These are phyloP conservation scores for Hyaloscypha hepaticicola DNA, from an alignment of 495 filamentous ascomycete species.

Conservation along the genomic window DNA sequence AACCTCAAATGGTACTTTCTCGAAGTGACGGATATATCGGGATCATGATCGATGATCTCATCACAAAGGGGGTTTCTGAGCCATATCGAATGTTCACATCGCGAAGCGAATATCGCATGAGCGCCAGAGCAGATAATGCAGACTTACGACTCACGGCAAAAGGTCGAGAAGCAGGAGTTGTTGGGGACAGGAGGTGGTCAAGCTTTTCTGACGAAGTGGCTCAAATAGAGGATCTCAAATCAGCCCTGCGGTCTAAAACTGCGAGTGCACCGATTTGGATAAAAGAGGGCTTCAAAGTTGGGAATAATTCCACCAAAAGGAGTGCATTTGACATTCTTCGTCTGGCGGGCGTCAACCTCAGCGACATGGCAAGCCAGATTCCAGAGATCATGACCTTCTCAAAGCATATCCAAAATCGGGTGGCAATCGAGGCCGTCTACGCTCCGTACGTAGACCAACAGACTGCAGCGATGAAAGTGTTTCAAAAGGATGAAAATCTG, in stretches of 20 bases:
- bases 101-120: constrained; percentile 92
- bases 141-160: constrained; percentile 81
- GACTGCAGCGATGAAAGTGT: constrained; percentile 56
- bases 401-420: constrained; percentile 58
- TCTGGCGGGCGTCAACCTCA: constrained; percentile 53
- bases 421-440: constrained; percentile 79
- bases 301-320: constrained; percentile 57
- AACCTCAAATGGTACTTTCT: constrained; percentile 63
- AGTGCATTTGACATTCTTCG: constrained; percentile 77
- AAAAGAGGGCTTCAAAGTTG: constrained; percentile 63
- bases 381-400: constrained; percentile 51
- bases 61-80: constrained; percentile 95
- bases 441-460: constrained; percentile 80
- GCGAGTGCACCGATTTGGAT: constrained; percentile 63
- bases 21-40: constrained; percentile 93
- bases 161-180: constrained; percentile 74
- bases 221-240: constrained; percentile 63
- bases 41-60: constrained; percentile 97
- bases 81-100: constrained; percentile 99
- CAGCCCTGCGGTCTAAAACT: constrained; percentile 53
- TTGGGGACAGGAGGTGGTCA: constrained; percentile 75
- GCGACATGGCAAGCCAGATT: constrained; percentile 51
- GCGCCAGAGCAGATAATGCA: constrained; percentile 87
- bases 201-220: constrained; percentile 59
- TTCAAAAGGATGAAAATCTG: constrained; percentile 75